Conservation (phyloP, 1,284 basidiomycete species). For the Tilletia caries region DNA sequence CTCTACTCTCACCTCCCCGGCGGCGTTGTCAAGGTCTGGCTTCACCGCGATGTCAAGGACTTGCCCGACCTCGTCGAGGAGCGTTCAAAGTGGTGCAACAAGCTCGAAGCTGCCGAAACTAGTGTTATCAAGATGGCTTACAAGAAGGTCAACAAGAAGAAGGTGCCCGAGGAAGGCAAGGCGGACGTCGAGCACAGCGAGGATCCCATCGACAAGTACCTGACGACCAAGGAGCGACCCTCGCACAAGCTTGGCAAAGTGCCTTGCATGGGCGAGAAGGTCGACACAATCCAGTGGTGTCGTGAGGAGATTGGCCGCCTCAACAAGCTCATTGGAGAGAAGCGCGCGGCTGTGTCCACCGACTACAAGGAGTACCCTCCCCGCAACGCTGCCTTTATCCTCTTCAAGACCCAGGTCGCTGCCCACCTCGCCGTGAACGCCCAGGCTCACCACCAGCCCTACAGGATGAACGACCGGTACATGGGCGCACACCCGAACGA, state of each 20-base stretch:
- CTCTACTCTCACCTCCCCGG: constrained; percentile 76
- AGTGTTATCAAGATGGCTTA: constrained; percentile 69
- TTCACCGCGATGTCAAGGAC: constrained; percentile 76
- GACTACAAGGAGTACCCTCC: constrained; percentile 62
- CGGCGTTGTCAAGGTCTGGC: constrained; percentile 82
- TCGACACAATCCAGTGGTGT: constrained; percentile 82
- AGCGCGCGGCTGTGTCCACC: constrained; percentile 65
- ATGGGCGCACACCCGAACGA: constrained; percentile 58
- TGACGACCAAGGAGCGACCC: constrained; percentile 61
- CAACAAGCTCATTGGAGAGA: constrained; percentile 59
- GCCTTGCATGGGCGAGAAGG: constrained; percentile 68
- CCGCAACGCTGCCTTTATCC: constrained; percentile 67
- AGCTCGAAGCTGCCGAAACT: constrained; percentile 81
- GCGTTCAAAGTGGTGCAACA: constrained; percentile 68
- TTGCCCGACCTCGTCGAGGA: constrained; percentile 78
- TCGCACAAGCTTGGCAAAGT: constrained; percentile 69
- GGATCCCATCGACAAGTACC: constrained; percentile 43
- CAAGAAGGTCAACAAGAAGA: constrained; percentile 59
- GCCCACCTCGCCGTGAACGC: constrained; percentile 39
- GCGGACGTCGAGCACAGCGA: constrained; percentile 25
- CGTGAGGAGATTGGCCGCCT: constrained; percentile 61
- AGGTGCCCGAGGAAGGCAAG: constrained; percentile 29
- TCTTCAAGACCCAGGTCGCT: constrained; percentile 88
- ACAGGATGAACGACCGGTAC: constrained; percentile 44
- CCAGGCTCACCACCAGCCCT: constrained; percentile 42